These are phyloP conservation scores for Exophiala oligosperma DNA, from an alignment of 2,329 filamentous ascomycete species.

Conservation along the genomic window DNA sequence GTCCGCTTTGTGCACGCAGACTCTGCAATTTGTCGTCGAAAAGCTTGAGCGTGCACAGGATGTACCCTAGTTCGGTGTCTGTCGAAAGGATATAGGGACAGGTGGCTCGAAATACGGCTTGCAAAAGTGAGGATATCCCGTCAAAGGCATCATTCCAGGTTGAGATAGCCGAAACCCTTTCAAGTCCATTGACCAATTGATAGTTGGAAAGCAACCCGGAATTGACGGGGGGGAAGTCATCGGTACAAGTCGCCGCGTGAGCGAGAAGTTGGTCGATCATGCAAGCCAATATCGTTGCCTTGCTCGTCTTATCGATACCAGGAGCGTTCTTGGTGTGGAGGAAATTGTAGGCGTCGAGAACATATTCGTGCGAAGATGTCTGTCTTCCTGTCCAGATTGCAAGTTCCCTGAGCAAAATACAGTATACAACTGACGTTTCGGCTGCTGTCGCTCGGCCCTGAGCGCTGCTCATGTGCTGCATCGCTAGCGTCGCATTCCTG, in stretches of 20 bases:
- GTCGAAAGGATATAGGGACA: slow-evolving; percentile 1
- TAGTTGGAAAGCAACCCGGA: slow-evolving; percentile 1
- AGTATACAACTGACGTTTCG: background rate
- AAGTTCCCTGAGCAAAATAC: background rate
- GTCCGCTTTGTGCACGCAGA: background rate
- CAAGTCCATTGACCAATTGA: background rate
- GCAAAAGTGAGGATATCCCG: background rate
- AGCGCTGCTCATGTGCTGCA: background rate
- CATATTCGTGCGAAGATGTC: background rate
- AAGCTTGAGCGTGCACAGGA: background rate
- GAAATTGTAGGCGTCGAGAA: background rate
- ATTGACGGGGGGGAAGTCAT: background rate
- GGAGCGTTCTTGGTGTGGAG: background rate
- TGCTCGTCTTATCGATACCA: background rate
- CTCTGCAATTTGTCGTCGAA: background rate
- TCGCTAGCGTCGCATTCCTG: background rate
- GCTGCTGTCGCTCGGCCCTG: background rate
- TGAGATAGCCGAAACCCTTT: background rate
- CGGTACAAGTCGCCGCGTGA: background rate
- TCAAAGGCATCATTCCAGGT: background rate
- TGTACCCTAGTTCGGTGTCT: background rate
- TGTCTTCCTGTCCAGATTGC: background rate
- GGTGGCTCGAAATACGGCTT: background rate
- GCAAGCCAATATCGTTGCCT: background rate
- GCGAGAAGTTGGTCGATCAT: background rate